Evolutionary conservation across 1,284 basidiomycete species (phyloP), one percentile per base, ranked within the genome.

Genomic region (Boletus holoroseus): DNA sequence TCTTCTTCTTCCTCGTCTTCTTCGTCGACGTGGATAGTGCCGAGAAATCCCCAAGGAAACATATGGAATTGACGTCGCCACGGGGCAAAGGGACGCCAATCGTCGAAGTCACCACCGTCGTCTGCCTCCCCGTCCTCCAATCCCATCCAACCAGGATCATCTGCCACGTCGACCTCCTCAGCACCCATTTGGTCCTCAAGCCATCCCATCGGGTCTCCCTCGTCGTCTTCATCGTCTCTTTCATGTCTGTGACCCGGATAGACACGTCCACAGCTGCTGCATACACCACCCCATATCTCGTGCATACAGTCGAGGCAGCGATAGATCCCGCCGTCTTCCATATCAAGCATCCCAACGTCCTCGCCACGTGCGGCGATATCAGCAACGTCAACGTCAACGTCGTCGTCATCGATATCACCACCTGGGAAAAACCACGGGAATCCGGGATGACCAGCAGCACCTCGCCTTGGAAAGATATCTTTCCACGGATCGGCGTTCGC

Each of bases 301-400:
- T 89, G 81, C 72, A 80, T 74, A 59, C 87, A 89, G 36, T 82
- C 80, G 11, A 81, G 61, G 61, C 87, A 90, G n/a, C 87, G 76
- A 58, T 79, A 83, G 7, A 89, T 75, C 0, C 80, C 81, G 7
- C 78, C 81, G 54, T 89, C 86, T 58, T 86, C 83, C 11, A 70
- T 73, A 58, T 90, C 87, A 45, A 76, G 76, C 68, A 83, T 76
- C 0, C 85, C 85, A 58, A 81, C 64, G 8, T 73, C 68, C 51
- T 62, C 60, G 64, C 71, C 51, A 66, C 60, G 57, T 63, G 58
- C 50, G 20, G n/a, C 53, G 41, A 43, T 51, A 53, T 20, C 53
- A 31, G 49, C 54, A 8, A 56, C 34, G 41, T 62, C 54, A 8
- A 56, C 34, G 41, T 62, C 48, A n/a, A 52, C 24, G 18, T 58